Evolutionary conservation across 129 eudicot genomes (phyloP).

Genomic region (Centaurea solstitialis): DNA sequence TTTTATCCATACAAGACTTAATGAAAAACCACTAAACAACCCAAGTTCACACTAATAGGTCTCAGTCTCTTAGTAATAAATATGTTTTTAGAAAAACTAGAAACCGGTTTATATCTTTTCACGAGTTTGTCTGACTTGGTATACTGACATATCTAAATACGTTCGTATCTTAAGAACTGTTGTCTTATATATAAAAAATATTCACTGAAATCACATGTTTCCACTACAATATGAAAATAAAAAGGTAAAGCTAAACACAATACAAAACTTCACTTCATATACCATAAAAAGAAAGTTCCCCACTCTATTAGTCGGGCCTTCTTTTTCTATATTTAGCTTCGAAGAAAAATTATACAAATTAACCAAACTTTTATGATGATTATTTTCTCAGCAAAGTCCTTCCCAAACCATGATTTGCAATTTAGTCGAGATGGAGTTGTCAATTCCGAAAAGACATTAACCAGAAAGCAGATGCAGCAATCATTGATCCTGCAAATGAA

Average conservation of each 20-base stretch:
- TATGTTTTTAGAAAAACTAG: too few relatives aligned
- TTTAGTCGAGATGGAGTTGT: conserved; percentile 6
- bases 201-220: neutral
- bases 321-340: neutral
- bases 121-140: neutral
- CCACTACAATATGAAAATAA: neutral
- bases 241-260: neutral
- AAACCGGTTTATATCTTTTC: neutral
- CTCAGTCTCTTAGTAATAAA: too few relatives aligned
- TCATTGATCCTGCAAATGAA: conserved; percentile 18
- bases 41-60: too few relatives aligned
- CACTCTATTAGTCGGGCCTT: neutral
- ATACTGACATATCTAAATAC: neutral
- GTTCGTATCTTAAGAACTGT: neutral
- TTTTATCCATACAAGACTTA: too few relatives aligned
- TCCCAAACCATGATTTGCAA: neutral
- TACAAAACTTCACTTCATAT: neutral
- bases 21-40: too few relatives aligned
- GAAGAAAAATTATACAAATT: neutral
- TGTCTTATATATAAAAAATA: neutral
- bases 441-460: conserved; percentile 23
- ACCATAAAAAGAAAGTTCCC: neutral
- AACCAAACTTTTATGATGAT: neutral
- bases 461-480: conserved; percentile 16
- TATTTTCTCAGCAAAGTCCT: neutral